Base-by-base conservation (phyloP, 495 filamentous ascomycete genomes). In the Xylaria curta region DNA sequence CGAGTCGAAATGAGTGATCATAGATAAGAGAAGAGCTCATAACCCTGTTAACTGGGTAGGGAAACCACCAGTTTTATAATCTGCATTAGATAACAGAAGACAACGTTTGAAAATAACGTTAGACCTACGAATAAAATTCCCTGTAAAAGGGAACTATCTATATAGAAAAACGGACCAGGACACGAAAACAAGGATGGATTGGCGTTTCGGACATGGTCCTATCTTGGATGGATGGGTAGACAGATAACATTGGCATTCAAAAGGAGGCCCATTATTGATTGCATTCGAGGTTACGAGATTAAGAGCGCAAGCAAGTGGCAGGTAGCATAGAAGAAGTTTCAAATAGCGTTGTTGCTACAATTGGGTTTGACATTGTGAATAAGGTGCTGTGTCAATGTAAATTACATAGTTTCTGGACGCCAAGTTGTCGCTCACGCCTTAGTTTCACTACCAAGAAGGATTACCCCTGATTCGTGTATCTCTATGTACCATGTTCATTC, bases 1-100 rank as follows among this genome's bases (percentile, higher is more conserved):
- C 31, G 81, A 78, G 26, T 65, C 69, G 0, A 71, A 66, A 19
- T 59, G 26, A n/a, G 26, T 59, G 26, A n/a, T 24, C 0, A n/a
- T 17, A 9, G 40, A 31, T 1, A 58, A 58, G 10, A 58, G 28
- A 26, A 3, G 53, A 19, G 17, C 26, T 17, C 10, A 59, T 4
- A 33, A n/a, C 6, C 36, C 40, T n/a, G 36, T 38, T 7, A 38
- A 8, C 5, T 38, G 6, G 36, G 36, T 6, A 0, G 33, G 33
- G 7, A 36, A 36, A 4, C 31, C 36, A 38, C 36, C 36, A 1
- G 36, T 38, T n/a, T 15, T 8, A 63, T 42, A 15, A 44, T 44
- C 15, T 17, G 26, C 26, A 42, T 63, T 15, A 46, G 33, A 28
- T 28, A 44, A 15, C 40, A 63, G 60, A 51, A 66, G 10, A 40